Base-by-base conservation (phyloP, 345 rosid species). In the Lumnitzera racemosa region DNA sequence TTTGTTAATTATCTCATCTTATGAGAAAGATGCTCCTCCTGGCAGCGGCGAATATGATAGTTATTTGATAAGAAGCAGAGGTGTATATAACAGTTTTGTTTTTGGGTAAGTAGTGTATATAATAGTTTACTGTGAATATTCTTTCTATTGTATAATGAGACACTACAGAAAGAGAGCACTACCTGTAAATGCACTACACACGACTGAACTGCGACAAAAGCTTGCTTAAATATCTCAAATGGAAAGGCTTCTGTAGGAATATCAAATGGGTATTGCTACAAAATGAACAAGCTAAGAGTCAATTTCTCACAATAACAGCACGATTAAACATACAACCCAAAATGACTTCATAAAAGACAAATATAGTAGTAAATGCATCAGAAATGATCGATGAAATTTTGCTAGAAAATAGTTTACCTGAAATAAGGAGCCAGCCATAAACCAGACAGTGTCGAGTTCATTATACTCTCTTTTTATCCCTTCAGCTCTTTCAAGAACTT, bases 111-210 rank as follows among this genome's bases (percentile, higher is more conserved):
- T 20, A 20, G 20, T 20, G 20, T 20, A 20, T 20, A 20, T 20
- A 20, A 20, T 20, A 20, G 20, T 20, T 20, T 20, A 20, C 20
- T 36, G 43, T 36, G 10, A 36, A 36, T 36, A 36, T 36, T 36
- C 43, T 16, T 49, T 13, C n/a, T 49, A 49, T 49, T 49, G 1
- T 14, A 49, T 1, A 5, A 49, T 49, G n/a, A 49, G 15, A 16
- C 15, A 1, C 52, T 4, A 4, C 52, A 49, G 15, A 49, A 58
- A 58, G 23, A 23, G 6, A 4, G 15, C 47, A 17, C 69, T 68
- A 92, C 96, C 87, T 89, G 96, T 67, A 92, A 78, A 80, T 92
- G 98, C 71, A 92, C 96, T 73, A 92, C 98, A 50, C 96, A 92
- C 29, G 98, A 92, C 82, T 92, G 98, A 70, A 92, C 77, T 59